A percentile compares a stretch with the other conserved stretches of the same genome.
These are phyloP conservation scores for Rubroboletus satanas DNA, from an alignment of 768 basidiomycete genomes.

Conservation along the genomic window DNA sequence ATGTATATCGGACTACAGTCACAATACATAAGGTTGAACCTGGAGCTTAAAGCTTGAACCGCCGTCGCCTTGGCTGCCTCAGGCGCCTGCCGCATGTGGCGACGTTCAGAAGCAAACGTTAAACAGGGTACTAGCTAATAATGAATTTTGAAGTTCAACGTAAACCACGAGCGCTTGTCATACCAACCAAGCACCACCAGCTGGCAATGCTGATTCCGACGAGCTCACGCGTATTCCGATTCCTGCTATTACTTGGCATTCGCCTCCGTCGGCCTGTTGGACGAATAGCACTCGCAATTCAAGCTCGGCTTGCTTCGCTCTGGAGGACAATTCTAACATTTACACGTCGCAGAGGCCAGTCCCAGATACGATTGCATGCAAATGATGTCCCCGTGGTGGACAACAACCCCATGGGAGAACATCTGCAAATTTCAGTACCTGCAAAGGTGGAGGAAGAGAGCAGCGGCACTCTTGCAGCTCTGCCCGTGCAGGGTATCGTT, in stretches of 20 bases:
- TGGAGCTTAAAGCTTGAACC: no score
- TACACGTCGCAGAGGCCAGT: not conserved
- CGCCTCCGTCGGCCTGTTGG: not conserved
- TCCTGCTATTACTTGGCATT: slow-evolving; percentile 1
- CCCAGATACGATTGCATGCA: not conserved
- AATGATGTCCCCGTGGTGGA: not conserved
- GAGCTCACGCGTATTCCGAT: not conserved
- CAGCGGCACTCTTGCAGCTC: slow-evolving; percentile 1
- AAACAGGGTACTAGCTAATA: no score
- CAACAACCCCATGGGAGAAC: not conserved
- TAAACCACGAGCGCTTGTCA: not conserved
- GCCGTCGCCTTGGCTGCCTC: no score
- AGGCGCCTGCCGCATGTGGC: no score
- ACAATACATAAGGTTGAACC: no score
- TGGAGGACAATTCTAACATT: slow-evolving; percentile 1
- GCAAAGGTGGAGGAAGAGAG: not conserved
- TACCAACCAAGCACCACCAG: not conserved
- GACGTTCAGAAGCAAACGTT: no score
- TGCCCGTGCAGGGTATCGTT: not conserved
- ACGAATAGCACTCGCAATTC: slow-evolving; percentile 1
- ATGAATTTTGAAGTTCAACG: no score
- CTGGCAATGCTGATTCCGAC: not conserved
- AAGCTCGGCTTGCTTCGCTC: not conserved
- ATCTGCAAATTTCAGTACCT: not conserved
- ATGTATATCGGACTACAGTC: no score